Percentiles rank a stretch among this genome's conserved stretches.
Conservation (phyloP, 1,139 yeast genomes). For the Arxiozyma heterogenica region DNA sequence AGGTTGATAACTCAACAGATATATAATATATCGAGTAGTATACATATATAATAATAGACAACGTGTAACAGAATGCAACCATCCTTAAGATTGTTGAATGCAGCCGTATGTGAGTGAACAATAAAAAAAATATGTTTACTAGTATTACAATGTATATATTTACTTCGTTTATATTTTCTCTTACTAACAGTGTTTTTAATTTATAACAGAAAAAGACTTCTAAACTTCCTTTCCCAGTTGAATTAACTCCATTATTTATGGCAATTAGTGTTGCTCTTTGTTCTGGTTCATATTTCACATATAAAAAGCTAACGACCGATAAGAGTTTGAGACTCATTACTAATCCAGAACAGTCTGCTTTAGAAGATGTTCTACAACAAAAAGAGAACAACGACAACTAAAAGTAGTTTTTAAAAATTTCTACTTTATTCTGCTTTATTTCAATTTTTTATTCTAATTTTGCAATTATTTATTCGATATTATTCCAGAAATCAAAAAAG, state of each 20-base stretch:
- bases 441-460: too few species aligned
- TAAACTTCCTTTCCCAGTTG: constrained; percentile 49
- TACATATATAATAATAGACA: background rate
- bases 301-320: constrained; percentile 64
- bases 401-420: too few species aligned
- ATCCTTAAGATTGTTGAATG: constrained; percentile 37
- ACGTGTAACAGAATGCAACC: constrained; percentile 25
- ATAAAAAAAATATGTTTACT: background rate
- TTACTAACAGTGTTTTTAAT: background rate
- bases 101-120: constrained; percentile 25
- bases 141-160: too few species aligned
- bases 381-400: background rate
- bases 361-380: constrained; percentile 45
- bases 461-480: background rate
- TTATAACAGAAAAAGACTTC: constrained; percentile 32
- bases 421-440: too few species aligned
- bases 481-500: background rate
- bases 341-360: constrained; percentile 45
- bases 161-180: background rate
- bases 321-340: constrained; percentile 55
- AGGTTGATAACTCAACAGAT: background rate
- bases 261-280: constrained; percentile 57
- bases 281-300: constrained; percentile 61
- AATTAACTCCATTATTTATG: constrained; percentile 62
- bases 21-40: background rate